A percentile compares a stretch with the other conserved stretches of the same genome.
Evolutionary conservation across 2,329 filamentous ascomycete species (phyloP).

Genomic region (Endoconidiophora polonica): DNA sequence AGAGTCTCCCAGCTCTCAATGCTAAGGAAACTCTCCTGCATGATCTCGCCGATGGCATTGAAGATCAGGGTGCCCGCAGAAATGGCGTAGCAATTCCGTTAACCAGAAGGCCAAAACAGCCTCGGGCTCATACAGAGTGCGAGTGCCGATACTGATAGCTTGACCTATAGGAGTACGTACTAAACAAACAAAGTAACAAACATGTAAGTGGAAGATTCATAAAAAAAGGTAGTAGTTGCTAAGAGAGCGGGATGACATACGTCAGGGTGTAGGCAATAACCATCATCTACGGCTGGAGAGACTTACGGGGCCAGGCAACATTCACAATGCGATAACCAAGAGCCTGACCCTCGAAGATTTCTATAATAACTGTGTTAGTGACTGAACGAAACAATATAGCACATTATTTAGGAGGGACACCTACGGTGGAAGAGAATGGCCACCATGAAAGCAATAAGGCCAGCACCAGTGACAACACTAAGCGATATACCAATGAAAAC

Average conservation of each 20-base stretch:
- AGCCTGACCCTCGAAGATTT: slow-evolving; percentile 39
- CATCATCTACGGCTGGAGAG: slow-evolving; percentile 38
- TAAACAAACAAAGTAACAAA: slow-evolving; percentile 20
- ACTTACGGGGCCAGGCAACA: slow-evolving; percentile 26
- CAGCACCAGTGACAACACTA: slow-evolving; percentile 57
- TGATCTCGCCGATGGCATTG: slow-evolving; percentile 52
- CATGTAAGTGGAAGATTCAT: background rate
- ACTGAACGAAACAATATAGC: background rate
- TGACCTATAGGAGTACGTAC: slow-evolving; percentile 59
- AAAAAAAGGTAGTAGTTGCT: background rate
- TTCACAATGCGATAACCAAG: slow-evolving; percentile 47
- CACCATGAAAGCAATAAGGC: slow-evolving; percentile 62
- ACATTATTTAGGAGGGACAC: slow-evolving; percentile 3
- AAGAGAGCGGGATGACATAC: slow-evolving; percentile 19
- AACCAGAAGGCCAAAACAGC: slow-evolving; percentile 50
- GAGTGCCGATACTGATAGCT: slow-evolving; percentile 52
- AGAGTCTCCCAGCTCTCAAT: slow-evolving; percentile 44
- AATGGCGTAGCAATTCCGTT: slow-evolving; percentile 58
- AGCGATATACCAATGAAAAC: slow-evolving; percentile 76
- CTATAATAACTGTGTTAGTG: slow-evolving; percentile 16
- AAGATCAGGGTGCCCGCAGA: slow-evolving; percentile 56
- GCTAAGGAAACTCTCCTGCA: slow-evolving; percentile 56
- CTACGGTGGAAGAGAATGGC: slow-evolving; percentile 59
- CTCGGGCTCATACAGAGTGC: slow-evolving; percentile 50
- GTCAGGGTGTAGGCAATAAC: slow-evolving; percentile 40